Evolutionary conservation across 192 early-diverging fungal genomes (phyloP), one percentile per base, ranked within the genome.

Genomic region (Rhizophagus prolifer): DNA sequence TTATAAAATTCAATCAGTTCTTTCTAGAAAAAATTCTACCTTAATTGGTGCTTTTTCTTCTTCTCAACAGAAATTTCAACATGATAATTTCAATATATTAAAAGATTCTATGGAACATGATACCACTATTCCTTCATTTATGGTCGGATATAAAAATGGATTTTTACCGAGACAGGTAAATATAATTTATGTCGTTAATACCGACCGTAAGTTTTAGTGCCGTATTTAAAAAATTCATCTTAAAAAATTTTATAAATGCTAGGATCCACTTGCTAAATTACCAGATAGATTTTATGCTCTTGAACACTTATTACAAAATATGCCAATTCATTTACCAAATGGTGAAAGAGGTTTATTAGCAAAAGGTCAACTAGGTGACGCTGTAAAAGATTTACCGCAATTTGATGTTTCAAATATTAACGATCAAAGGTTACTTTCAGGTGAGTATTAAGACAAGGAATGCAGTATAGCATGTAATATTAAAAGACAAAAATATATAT

Each of bases 351-450:
- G 95, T n/a, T 80, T 96, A 19, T 83, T 96, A 54, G 90, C 93
- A 31, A 87, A 84, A 12, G 95, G 95, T 1, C 81, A 92, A 31
- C 91, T 97, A 74, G 94, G 94, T 9, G 90, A 90, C 9, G 93
- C 90, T 25, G 90, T 95, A 36, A 82, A 90, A 74, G 84, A 79
- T 58, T 82, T 95, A 13, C 93, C 93, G 3, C 74, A 88, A 28
- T 92, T 91, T 76, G 90, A 95, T 58, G 90, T 97, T 14, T 86
- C 85, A 46, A 82, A 89, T 65, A 88, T 94, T 28, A 84, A 80
- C 34, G 94, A 97, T 82, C 85, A 83, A 58, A 84, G 87, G 71
- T 84, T 97, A 6, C 84, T 97, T 30, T 90, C 89, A 25, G 87
- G 87, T 91, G 84, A 66, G 79, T 16, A 60, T 34, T 23, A 34